Evolutionary conservation across 2,329 filamentous ascomycete species (phyloP).

Genomic region (Sarocladium strictum): DNA sequence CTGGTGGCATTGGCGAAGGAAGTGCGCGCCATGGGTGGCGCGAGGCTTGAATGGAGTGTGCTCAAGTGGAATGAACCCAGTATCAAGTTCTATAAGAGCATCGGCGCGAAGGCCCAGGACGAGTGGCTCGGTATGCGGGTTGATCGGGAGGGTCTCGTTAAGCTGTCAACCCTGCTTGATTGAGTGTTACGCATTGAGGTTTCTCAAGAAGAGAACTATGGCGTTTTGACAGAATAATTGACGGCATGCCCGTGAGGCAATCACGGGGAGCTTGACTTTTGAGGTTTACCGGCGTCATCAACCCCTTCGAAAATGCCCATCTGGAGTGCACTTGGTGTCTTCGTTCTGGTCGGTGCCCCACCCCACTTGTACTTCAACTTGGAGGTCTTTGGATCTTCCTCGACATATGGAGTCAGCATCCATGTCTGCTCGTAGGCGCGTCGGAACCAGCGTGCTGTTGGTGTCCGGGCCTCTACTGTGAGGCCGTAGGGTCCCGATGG

Average conservation of each 20-base stretch:
- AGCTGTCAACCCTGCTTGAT: slow-evolving; percentile 45
- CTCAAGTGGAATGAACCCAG: slow-evolving; percentile 90
- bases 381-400: slow-evolving; percentile 24
- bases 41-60: slow-evolving; percentile 82
- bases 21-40: slow-evolving; percentile 64
- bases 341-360: slow-evolving; percentile 13
- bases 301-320: slow-evolving; percentile 44
- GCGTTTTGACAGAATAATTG: background rate
- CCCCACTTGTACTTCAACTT: slow-evolving; percentile 43
- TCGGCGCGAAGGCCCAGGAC: slow-evolving; percentile 60
- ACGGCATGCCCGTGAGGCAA: background rate
- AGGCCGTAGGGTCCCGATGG: slow-evolving; percentile 32
- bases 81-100: slow-evolving; percentile 75
- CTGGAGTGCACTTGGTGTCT: slow-evolving; percentile 25
- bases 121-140: slow-evolving; percentile 75
- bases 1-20: slow-evolving; percentile 74
- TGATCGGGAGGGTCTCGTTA: slow-evolving; percentile 58
- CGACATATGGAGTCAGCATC: slow-evolving; percentile 37
- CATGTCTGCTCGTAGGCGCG: slow-evolving; percentile 43
- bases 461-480: slow-evolving; percentile 18
- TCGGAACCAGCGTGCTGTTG: slow-evolving; percentile 33
- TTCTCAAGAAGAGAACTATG: too few species aligned
- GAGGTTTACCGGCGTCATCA: slow-evolving; percentile 16
- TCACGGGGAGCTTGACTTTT: slow-evolving; percentile 16
- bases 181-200: slow-evolving; percentile 13